Percentiles rank a stretch among this genome's conserved stretches.
phyloP scores from a whole-genome alignment of 208 protist genomes.

The Trypanosoma mega region DNA sequence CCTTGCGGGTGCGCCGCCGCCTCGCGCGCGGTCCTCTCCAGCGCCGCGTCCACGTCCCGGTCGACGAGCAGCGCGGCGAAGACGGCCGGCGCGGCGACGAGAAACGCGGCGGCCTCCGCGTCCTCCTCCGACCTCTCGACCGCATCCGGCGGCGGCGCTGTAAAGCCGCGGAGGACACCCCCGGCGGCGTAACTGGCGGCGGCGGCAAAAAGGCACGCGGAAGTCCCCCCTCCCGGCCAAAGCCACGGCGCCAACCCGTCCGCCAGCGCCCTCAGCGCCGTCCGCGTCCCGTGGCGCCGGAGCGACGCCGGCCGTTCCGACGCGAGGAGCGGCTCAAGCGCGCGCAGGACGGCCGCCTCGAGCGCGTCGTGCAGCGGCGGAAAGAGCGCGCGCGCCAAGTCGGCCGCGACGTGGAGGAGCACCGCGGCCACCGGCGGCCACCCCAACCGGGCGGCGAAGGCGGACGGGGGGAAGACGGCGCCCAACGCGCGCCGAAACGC shows the following conservation, averaged over 20 bases:
- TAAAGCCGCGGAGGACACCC: not conserved
- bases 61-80: not conserved
- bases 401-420: conserved; percentile 19
- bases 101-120: not conserved
- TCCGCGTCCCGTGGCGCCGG: not conserved
- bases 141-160: no score
- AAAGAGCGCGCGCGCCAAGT: conserved; percentile 22
- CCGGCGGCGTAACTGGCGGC: not conserved
- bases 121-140: not conserved
- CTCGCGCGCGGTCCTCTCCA: not conserved
- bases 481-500: not conserved
- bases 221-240: no score
- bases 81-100: not conserved
- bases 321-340: conserved; percentile 28
- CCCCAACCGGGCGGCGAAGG: not conserved
- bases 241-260: no score
- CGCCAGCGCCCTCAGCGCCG: not conserved
- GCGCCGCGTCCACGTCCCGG: not conserved
- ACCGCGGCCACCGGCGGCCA: conserved; percentile 21
- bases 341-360: conserved; percentile 24
- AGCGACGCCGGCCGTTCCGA: not conserved
- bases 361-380: conserved; percentile 14
- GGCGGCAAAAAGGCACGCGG: no score
- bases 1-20: not conserved
- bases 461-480: not conserved